phyloP scores from a whole-genome alignment of 2,329 filamentous ascomycete genomes.

The Fonsecaea erecta region DNA sequence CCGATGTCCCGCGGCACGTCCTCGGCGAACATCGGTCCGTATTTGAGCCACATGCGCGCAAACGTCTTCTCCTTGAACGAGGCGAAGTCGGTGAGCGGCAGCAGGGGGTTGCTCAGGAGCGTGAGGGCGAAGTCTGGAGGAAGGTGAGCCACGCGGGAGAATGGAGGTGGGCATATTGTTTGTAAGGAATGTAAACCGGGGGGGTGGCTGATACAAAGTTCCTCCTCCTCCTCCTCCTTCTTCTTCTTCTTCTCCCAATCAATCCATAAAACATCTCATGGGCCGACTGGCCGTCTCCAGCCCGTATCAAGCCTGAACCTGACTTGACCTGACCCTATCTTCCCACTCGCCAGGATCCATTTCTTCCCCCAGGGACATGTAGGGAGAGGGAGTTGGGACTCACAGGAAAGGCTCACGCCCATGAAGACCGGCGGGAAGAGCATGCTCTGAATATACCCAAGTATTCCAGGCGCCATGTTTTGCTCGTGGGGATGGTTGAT shows the following conservation, averaged over 20 bases:
- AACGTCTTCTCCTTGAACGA: conserved; percentile 27
- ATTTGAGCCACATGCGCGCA: conserved; percentile 21
- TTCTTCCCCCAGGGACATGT: too few species aligned
- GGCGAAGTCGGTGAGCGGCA: conserved; percentile 33
- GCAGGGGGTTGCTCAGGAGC: conserved; percentile 25
- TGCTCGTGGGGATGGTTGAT: too few species aligned
- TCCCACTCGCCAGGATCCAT: too few species aligned
- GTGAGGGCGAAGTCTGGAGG: conserved; percentile 28
- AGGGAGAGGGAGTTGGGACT: background rate
- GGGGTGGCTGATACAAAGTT: too few species aligned
- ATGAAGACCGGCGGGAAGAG: conserved; percentile 12
- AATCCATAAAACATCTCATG: too few species aligned
- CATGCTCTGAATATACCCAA: conserved; percentile 3
- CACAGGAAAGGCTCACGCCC: conserved; percentile 8
- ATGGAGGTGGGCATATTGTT: background rate
- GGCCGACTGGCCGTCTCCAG: too few species aligned
- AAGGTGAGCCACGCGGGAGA: background rate
- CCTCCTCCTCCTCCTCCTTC: too few species aligned
- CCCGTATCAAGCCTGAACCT: too few species aligned
- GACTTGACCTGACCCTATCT: too few species aligned
- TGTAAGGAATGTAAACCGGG: too few species aligned
- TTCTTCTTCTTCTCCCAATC: too few species aligned
- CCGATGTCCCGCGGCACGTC: conserved; percentile 13
- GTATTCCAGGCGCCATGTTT: background rate
- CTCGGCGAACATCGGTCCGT: conserved; percentile 20